Conservation (phyloP, 2,329 filamentous ascomycete species). For the Fusarium equiseti region DNA sequence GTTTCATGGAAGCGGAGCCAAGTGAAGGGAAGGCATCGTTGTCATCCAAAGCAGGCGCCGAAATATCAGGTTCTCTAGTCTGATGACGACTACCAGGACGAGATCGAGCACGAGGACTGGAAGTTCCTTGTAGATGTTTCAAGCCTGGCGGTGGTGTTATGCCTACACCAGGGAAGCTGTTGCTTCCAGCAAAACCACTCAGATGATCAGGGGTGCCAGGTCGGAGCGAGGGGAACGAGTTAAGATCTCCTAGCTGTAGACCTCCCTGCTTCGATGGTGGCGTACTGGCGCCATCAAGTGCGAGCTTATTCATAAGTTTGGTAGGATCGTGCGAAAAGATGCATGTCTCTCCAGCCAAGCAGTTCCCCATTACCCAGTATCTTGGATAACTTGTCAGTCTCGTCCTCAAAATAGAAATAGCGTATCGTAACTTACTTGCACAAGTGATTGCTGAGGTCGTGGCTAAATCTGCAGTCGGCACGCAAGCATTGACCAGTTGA, state of each 20-base stretch:
- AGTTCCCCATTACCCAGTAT: slow-evolving; percentile 97
- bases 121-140: slow-evolving; percentile 70
- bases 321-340: slow-evolving; percentile 97
- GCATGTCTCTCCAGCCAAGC: slow-evolving; percentile 91
- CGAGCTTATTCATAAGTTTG: slow-evolving; percentile 84
- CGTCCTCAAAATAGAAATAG: neutral
- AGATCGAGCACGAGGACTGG: slow-evolving; percentile 79
- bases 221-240: slow-evolving; percentile 83
- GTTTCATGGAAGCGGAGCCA: slow-evolving; percentile 79
- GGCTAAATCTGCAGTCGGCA: slow-evolving; percentile 96
- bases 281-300: slow-evolving; percentile 75
- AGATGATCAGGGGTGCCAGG: slow-evolving; percentile 70
- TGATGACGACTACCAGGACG: slow-evolving; percentile 85
- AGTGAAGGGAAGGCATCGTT: slow-evolving; percentile 95
- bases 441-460: slow-evolving; percentile 93
- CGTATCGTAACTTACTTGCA: slow-evolving; percentile 83
- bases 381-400: slow-evolving; percentile 57
- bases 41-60: slow-evolving; percentile 86
- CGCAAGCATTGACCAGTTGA: slow-evolving; percentile 95
- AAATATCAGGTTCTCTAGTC: slow-evolving; percentile 68
- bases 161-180: slow-evolving; percentile 63
- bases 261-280: slow-evolving; percentile 73
- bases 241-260: slow-evolving; percentile 85
- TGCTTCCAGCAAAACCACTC: slow-evolving; percentile 64
- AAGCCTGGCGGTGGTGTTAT: slow-evolving; percentile 78